Evolutionary conservation across 495 filamentous ascomycete species (phyloP), one percentile per base, ranked within the genome.

Genomic region (Hyaloscypha bicolor): DNA sequence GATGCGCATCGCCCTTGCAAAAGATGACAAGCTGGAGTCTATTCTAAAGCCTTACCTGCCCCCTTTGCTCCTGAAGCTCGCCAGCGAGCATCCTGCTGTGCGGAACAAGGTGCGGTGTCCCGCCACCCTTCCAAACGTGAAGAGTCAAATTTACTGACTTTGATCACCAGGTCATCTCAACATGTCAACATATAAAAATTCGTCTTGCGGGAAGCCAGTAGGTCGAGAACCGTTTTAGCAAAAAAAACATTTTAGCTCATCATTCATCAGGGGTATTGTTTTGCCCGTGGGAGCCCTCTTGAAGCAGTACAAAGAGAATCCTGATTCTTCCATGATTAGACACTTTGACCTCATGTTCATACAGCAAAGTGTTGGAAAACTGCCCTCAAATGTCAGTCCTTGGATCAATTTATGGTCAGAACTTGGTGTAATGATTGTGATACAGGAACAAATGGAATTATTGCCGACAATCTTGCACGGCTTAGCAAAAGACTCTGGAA

Each of bases 291-390:
- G 86, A 9, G 87, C 88, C 21, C 83, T 99, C 30, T 76, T 97
- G 65, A 91, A 91, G 69, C 95, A 97, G 74, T 97, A 94, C 83
- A 97, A 97, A 73, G 89, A 90, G 29, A 86, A 88, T 60, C 84
- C 80, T 12, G 74, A 81, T 8, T 82, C 82, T n/a, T 82, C 90
- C 2, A 83, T 97, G 8, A 85, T 99, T 60, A 87, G 91, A 65
- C 91, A 97, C 73, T 92, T 97, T 76, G 95, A 97, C 80, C 76
- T 98, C 61, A 80, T 90, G 35, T 97, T 96, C 76, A 88, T 97
- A 35, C 92, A 96, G 72, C 91, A 95, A 75, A 93, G 94, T 39
- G 81, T 97, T 53, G 83, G 86, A 52, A 87, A 94, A 31, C 79
- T 99, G 12, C 76, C 76, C 71, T 80, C 67, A 60, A 79, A 52